Evolutionary conservation across 169 alveolate genomes (phyloP).

Genomic region (Cryptosporidium parvum): DNA sequence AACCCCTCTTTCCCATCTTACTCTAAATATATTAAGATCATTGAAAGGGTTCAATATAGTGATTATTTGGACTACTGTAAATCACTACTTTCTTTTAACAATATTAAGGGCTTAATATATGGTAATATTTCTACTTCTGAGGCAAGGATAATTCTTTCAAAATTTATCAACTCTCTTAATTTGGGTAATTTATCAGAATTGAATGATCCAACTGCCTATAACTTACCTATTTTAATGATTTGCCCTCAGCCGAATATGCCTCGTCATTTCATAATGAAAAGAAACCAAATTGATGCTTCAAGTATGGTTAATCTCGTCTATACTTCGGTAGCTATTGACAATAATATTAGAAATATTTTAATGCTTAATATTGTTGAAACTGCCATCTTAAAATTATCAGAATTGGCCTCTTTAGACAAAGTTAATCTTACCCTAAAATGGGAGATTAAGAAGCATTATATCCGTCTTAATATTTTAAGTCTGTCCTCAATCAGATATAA

Average conservation of each 20-base stretch:
- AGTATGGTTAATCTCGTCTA: constrained; percentile 8
- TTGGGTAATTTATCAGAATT: constrained; percentile 25
- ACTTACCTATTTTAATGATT: constrained; percentile 28
- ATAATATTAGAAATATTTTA: constrained; percentile 23
- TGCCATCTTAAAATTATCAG: not conserved
- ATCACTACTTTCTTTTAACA: constrained; percentile 26
- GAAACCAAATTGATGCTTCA: not conserved
- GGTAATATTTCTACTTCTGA: constrained; percentile 23
- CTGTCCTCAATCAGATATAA: constrained; percentile 12
- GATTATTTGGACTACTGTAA: constrained; percentile 38
- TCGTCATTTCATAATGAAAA: constrained; percentile 23
- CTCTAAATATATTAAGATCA: constrained; percentile 1
- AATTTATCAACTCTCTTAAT: constrained; percentile 21
- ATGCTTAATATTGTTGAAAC: constrained; percentile 4
- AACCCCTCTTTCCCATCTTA: constrained; percentile 42
- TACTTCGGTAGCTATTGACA: constrained; percentile 11
- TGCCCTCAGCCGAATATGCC: constrained; percentile 10
- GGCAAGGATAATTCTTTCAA: not conserved
- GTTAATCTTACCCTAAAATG: constrained; percentile 16
- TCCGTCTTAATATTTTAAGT: constrained; percentile 34
- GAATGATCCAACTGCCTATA: constrained; percentile 24
- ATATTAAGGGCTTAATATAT: constrained; percentile 31
- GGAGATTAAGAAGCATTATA: constrained; percentile 29
- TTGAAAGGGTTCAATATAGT: not conserved
- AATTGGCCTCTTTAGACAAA: not conserved